A percentile compares a stretch with the other conserved stretches of the same genome.
Evolutionary conservation across 176 grass and related monocot genomes (phyloP).

Genomic region (Dactylis glomerata): DNA sequence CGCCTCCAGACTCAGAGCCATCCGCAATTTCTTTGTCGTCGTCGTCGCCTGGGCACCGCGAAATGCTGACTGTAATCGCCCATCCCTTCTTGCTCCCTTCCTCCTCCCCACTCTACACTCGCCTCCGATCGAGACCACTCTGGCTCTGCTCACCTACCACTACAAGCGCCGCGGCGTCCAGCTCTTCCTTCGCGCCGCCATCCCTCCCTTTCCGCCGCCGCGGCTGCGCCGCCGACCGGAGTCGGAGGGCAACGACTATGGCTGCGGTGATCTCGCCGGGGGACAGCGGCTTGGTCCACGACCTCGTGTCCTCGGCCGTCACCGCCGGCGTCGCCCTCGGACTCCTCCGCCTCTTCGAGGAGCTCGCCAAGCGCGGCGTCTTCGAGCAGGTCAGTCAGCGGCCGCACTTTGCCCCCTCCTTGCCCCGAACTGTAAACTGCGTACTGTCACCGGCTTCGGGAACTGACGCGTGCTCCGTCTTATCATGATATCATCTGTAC

Average conservation of each 20-base stretch:
- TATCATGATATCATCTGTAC: neutral
- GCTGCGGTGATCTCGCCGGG: constrained; percentile 29
- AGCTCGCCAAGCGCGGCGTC: constrained; percentile 75
- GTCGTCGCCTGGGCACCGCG: neutral
- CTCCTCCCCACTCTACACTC: neutral
- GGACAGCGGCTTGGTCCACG: constrained; percentile 33
- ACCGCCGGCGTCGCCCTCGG: constrained; percentile 50
- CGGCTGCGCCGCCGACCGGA: neutral
- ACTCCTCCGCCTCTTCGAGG: constrained; percentile 82
- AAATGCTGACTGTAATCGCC: constrained; percentile 32
- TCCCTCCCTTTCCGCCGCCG: neutral
- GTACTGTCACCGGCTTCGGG: neutral
- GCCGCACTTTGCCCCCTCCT: neutral
- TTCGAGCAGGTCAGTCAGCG: constrained; percentile 65
- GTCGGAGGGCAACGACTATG: constrained; percentile 10
- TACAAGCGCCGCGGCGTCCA: neutral
- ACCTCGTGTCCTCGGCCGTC: constrained; percentile 45
- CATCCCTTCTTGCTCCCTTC: constrained; percentile 15
- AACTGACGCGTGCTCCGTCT: neutral
- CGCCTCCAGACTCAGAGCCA: neutral
- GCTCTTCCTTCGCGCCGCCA: neutral
- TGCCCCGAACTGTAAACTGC: neutral
- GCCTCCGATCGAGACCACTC: neutral
- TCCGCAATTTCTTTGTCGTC: neutral
- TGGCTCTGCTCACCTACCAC: neutral